Evolutionary conservation across 2,329 filamentous ascomycete species (phyloP), one percentile per base, ranked within the genome.

Genomic region (Diaporthe australafricana): DNA sequence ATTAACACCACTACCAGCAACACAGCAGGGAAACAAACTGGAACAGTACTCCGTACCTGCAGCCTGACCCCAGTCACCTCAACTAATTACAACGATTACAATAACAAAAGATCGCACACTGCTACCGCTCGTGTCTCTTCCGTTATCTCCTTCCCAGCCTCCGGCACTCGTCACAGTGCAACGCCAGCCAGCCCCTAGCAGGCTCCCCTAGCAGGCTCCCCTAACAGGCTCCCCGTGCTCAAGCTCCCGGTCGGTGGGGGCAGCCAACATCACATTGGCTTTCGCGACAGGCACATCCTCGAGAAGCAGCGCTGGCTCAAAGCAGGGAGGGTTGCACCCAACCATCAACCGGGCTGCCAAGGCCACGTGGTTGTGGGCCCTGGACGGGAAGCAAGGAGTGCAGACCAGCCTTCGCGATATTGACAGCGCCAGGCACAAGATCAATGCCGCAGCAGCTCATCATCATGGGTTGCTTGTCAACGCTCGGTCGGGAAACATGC

Each of bases 331-430:
- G 40, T 63, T 62, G 42, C 57, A 48, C 25, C 57, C 57, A 47
- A 40, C 57, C 57, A 47, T 3, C 9, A 32, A 35, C 22, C 5
- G 2, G 14, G 60, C 45, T 50, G 60, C 60, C 60, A 65, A 65
- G 60, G n/a, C 60, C 60, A 65, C 60, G 60, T 65, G 60, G 60
- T 42, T 65, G 42, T 65, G 60, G 60, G 40, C n/a, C 8, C 42
- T 22, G 22, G 20, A 14, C 25, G 42, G 60, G 42, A 63, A 63
- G 42, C 60, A 48, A 30, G 60, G 60, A 35, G 22, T 9, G 30
- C 20, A 63, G 40, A 22, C 56, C 38, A 62, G 56, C 22, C 38
- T 25, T 27, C 38, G 38, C 38, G 22, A 48, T 32, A 9, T 48
- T 63, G 57, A 35, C 57, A 62, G 57, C 57, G n/a, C n/a, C n/a